These are phyloP conservation scores for Plantago coronopus DNA, from an alignment of 305 asterid genomes.

Conservation along the genomic window DNA sequence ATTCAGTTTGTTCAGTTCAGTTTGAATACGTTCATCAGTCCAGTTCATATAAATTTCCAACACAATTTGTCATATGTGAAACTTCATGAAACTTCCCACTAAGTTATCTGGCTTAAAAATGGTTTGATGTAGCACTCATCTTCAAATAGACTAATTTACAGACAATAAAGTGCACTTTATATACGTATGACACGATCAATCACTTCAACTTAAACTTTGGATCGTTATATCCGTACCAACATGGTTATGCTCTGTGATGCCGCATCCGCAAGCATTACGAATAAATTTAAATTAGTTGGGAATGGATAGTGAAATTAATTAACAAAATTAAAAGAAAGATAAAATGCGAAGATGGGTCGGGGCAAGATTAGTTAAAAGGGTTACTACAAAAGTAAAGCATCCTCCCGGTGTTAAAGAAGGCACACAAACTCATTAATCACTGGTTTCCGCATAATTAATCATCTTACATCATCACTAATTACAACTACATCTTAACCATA, in stretches of 20 bases:
- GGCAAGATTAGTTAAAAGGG: conserved; percentile 3
- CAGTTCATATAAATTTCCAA: no score
- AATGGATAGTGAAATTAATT: background rate
- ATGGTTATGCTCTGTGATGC: background rate
- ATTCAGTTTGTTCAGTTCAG: no score
- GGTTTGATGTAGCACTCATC: no score
- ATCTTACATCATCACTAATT: no score
- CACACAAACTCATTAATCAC: background rate
- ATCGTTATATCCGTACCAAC: background rate
- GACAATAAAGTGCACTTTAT: no score
- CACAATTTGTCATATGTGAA: no score
- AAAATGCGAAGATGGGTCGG: background rate
- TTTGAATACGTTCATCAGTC: no score
- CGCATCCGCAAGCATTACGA: background rate
- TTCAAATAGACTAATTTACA: no score
- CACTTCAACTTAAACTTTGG: background rate
- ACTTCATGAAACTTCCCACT: no score
- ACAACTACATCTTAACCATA: no score
- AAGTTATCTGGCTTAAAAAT: no score
- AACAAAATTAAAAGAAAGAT: background rate
- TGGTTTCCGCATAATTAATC: conserved; percentile 3
- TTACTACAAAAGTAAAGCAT: background rate
- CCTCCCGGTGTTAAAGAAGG: conserved; percentile 11
- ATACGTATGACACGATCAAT: no score
- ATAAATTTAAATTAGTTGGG: background rate